These are phyloP conservation scores for Dendrobium officinale DNA, from an alignment of 106 monocot species.

Conservation along the genomic window DNA sequence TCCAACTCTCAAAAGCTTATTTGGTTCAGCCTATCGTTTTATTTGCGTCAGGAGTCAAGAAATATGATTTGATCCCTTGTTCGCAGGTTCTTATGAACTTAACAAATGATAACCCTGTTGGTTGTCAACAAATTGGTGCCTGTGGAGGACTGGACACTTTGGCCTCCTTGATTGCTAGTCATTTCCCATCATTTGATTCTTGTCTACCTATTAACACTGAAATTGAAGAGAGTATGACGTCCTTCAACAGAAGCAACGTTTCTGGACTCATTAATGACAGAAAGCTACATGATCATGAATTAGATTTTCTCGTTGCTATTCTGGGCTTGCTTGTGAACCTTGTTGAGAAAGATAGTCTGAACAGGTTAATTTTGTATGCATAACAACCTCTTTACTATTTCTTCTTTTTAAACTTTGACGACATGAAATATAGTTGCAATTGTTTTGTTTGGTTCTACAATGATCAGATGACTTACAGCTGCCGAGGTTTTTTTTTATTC, in stretches of 20 bases:
- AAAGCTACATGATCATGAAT: constrained; percentile 59
- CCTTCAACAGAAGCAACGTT: constrained; percentile 12
- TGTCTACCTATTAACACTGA: constrained; percentile 10
- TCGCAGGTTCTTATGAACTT: constrained; percentile 97
- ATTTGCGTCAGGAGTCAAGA: background rate
- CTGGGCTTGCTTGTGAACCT: constrained; percentile 98
- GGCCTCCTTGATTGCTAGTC: constrained; percentile 68
- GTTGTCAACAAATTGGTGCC: constrained; percentile 80
- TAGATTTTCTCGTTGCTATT: constrained; percentile 96
- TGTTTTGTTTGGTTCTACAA: background rate
- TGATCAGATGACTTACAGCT: background rate
- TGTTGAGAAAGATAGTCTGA: constrained; percentile 88
- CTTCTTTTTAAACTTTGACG: background rate
- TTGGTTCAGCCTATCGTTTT: background rate
- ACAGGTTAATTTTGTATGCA: constrained; percentile 46
- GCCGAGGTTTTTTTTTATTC: too few species aligned
- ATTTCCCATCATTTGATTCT: constrained; percentile 82
- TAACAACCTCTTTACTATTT: background rate
- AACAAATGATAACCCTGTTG: constrained; percentile 83
- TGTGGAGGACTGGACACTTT: constrained; percentile 79
- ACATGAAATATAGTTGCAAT: background rate
- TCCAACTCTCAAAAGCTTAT: background rate
- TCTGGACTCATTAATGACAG: constrained; percentile 20
- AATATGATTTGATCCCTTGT: background rate
- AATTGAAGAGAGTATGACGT: constrained; percentile 17